A percentile compares a stretch with the other conserved stretches of the same genome.
These are phyloP conservation scores for Astragalus membranaceus DNA, from an alignment of 306 rosid species.

Conservation along the genomic window DNA sequence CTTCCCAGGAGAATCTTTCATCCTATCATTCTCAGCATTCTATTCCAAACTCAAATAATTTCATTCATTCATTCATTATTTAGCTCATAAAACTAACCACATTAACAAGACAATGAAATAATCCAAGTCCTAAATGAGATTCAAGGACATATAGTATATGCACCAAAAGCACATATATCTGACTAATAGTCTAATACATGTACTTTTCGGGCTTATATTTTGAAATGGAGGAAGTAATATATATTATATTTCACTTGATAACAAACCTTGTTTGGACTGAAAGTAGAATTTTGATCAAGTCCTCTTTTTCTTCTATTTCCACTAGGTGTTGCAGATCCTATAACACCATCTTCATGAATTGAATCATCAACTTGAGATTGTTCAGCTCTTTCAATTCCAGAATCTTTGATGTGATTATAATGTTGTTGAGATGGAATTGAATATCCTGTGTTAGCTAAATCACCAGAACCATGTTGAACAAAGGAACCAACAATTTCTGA, in stretches of 20 bases:
- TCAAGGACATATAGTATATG: neutral
- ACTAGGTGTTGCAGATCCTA: slow-evolving; percentile 45
- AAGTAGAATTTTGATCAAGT: slow-evolving; percentile 46
- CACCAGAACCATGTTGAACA: slow-evolving; percentile 47
- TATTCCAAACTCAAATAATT: slow-evolving; percentile 25
- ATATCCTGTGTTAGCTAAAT: slow-evolving; percentile 42
- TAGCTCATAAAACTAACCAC: slow-evolving; percentile 7
- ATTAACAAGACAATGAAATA: slow-evolving; percentile 14
- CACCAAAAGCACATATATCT: no score
- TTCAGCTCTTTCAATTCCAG: slow-evolving; percentile 34
- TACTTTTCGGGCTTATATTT: no score
- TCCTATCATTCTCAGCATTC: slow-evolving; percentile 60
- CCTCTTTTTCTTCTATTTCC: slow-evolving; percentile 68
- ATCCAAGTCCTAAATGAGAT: slow-evolving; percentile 12
- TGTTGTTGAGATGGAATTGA: slow-evolving; percentile 32
- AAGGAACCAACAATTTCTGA: slow-evolving; percentile 68
- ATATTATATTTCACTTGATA: neutral
- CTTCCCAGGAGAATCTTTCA: slow-evolving; percentile 56
- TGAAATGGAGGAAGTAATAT: neutral
- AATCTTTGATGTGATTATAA: slow-evolving; percentile 44
- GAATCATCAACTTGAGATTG: slow-evolving; percentile 53
- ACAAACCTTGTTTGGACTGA: slow-evolving; percentile 66
- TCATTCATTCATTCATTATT: slow-evolving; percentile 18
- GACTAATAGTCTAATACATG: no score
- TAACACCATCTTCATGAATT: slow-evolving; percentile 41